phyloP scores from a whole-genome alignment of 1,284 basidiomycete species.

The Exobasidium cylindrosporum region DNA sequence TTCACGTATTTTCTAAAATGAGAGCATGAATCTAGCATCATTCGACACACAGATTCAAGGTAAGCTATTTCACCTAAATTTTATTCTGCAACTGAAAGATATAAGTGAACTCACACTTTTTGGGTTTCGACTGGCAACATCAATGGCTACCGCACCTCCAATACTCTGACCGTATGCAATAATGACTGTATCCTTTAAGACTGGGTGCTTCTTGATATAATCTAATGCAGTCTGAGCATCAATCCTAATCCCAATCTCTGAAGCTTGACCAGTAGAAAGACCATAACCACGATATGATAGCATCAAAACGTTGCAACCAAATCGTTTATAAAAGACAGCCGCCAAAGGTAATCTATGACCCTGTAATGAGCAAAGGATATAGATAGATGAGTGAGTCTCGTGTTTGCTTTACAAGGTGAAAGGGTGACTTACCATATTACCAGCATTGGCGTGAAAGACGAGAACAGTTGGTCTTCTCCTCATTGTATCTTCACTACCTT shows the following conservation, averaged over 20 bases:
- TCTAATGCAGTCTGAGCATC: conserved; percentile 74
- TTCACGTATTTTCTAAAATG: conserved; percentile 75
- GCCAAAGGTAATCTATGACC: conserved; percentile 85
- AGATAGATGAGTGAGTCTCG: conserved; percentile 1
- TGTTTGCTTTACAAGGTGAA: not conserved
- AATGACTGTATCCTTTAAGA: conserved; percentile 59
- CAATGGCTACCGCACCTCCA: conserved; percentile 89
- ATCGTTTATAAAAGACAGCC: conserved; percentile 74
- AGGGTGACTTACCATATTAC: conserved; percentile 36
- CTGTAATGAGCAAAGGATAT: not conserved
- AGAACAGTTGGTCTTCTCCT: conserved; percentile 39
- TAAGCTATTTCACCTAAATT: conserved; percentile 3
- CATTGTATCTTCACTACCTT: conserved; percentile 19
- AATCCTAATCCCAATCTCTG: conserved; percentile 72
- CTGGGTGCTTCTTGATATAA: conserved; percentile 69
- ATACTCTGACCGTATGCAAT: conserved; percentile 89
- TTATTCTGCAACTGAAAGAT: not conserved
- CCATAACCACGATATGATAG: conserved; percentile 88
- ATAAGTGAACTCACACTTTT: conserved; percentile 55
- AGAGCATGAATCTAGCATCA: conserved; percentile 65
- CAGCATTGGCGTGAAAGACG: conserved; percentile 52
- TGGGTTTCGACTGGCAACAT: conserved; percentile 77
- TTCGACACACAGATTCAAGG: not conserved
- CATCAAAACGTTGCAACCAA: conserved; percentile 85
- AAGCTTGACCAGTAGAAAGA: conserved; percentile 73